A percentile compares a stretch with the other conserved stretches of the same genome.
Conservation (phyloP, 176 grass and related monocot genomes). For the Aechmea fasciata region DNA sequence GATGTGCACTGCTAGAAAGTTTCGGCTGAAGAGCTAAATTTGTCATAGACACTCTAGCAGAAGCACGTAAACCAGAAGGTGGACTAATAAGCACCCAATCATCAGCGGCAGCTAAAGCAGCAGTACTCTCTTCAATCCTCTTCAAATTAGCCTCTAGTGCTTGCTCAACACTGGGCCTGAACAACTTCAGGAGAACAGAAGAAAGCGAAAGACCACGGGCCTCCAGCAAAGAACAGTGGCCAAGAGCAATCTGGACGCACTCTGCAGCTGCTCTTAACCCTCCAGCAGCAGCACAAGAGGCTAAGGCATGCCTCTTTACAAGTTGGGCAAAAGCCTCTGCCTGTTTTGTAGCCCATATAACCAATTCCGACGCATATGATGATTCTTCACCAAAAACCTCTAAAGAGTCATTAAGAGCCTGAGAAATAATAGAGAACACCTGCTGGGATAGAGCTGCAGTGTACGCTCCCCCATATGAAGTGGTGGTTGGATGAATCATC, state of each 20-base stretch:
- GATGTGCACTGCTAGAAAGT: conserved; percentile 81
- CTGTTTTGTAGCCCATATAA: conserved; percentile 76
- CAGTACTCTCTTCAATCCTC: conserved; percentile 89
- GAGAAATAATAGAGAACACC: conserved; percentile 86
- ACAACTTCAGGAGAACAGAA: conserved; percentile 71
- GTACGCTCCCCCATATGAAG: conserved; percentile 88
- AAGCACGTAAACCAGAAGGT: conserved; percentile 36
- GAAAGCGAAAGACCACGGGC: conserved; percentile 68
- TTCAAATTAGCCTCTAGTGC: conserved; percentile 82
- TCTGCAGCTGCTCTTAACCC: conserved; percentile 86
- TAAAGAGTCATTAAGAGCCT: conserved; percentile 79
- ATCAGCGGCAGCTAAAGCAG: conserved; percentile 79
- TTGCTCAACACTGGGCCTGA: conserved; percentile 83
- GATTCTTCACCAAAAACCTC: conserved; percentile 92
- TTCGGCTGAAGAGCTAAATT: conserved; percentile 60
- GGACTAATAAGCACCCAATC: conserved; percentile 78
- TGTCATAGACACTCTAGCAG: conserved; percentile 41
- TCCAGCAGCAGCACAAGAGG: conserved; percentile 92
- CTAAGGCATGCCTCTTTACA: conserved; percentile 80
- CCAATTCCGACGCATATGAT: conserved; percentile 72
- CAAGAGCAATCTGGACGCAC: conserved; percentile 90
- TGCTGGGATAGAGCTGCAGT: conserved; percentile 87
- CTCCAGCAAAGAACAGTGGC: conserved; percentile 88
- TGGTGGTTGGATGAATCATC: conserved; percentile 82
- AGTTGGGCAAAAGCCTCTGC: conserved; percentile 58